Conservation (phyloP, 2,329 filamentous ascomycete genomes). For the Epicoccum sorghinum region DNA sequence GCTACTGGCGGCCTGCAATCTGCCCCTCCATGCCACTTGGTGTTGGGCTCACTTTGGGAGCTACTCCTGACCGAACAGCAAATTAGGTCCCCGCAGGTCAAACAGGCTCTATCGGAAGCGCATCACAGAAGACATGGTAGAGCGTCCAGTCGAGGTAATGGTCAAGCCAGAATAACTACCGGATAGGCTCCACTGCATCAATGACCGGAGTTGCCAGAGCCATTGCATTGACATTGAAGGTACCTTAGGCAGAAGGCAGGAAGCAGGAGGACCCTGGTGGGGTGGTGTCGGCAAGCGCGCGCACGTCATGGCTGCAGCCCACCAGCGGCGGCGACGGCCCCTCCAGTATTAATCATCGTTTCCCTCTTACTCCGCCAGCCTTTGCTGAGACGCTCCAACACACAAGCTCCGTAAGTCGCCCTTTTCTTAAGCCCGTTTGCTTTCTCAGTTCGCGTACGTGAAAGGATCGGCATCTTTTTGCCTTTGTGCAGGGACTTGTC, state of each 20-base stretch:
- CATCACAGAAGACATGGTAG: background rate
- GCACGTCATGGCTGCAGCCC: slow-evolving; percentile 32
- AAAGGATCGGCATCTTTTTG: slow-evolving; percentile 18
- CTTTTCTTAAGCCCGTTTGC: slow-evolving; percentile 6
- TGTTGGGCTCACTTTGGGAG: slow-evolving; percentile 1
- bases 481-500: slow-evolving; percentile 30
- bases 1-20: background rate
- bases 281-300: slow-evolving; percentile 21
- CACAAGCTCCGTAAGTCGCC: slow-evolving; percentile 35
- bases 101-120: too few relatives aligned
- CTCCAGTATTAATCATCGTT: slow-evolving; percentile 13
- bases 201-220: background rate
- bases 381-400: slow-evolving; percentile 22
- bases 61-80: background rate
- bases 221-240: background rate
- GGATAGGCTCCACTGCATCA: background rate
- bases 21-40: background rate
- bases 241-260: too few relatives aligned
- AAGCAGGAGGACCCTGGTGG: slow-evolving; percentile 21
- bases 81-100: background rate
- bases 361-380: slow-evolving; percentile 13
- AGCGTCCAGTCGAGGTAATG: background rate
- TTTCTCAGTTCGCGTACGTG: slow-evolving; percentile 3
- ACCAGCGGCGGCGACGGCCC: slow-evolving; percentile 15
- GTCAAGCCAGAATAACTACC: background rate